Conservation (phyloP, 768 basidiomycete genomes). For the Artomyces pyxidatus region DNA sequence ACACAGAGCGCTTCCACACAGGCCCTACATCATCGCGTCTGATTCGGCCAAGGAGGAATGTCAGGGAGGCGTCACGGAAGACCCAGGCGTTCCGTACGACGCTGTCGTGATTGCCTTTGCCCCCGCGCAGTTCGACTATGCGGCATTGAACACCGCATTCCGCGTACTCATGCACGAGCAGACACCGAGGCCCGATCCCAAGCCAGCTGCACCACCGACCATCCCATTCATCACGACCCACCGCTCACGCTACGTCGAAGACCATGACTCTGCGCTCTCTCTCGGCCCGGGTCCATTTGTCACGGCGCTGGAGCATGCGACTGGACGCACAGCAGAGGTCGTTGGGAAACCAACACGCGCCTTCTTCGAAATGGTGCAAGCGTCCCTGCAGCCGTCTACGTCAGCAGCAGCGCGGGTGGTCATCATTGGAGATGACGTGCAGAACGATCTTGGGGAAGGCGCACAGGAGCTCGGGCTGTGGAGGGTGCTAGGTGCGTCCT, state of each 20-base stretch:
- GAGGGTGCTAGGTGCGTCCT: slow-evolving; percentile 49
- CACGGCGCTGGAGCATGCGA: slow-evolving; percentile 48
- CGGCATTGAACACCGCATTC: slow-evolving; percentile 55
- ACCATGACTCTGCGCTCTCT: slow-evolving; percentile 40
- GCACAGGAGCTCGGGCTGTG: slow-evolving; percentile 52
- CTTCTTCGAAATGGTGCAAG: slow-evolving; percentile 54
- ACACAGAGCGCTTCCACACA: slow-evolving; percentile 44
- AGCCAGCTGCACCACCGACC: not conserved
- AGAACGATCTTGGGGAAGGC: slow-evolving; percentile 56
- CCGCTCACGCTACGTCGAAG: slow-evolving; percentile 41
- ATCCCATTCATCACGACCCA: slow-evolving; percentile 52
- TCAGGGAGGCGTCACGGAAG: slow-evolving; percentile 8
- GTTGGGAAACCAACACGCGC: slow-evolving; percentile 56
- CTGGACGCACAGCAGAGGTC: slow-evolving; percentile 38
- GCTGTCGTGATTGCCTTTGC: slow-evolving; percentile 60
- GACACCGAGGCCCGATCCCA: slow-evolving; percentile 4
- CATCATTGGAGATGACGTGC: slow-evolving; percentile 61
- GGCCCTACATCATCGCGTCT: slow-evolving; percentile 30
- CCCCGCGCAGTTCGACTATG: slow-evolving; percentile 43
- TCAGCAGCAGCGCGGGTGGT: slow-evolving; percentile 24
- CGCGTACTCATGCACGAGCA: slow-evolving; percentile 40
- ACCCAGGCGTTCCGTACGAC: slow-evolving; percentile 31
- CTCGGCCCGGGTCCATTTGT: slow-evolving; percentile 70
- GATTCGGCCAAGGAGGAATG: slow-evolving; percentile 20
- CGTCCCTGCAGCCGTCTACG: slow-evolving; percentile 28